Conservation (phyloP, 2,329 filamentous ascomycete genomes). For the Aspergillus aculeatus region DNA sequence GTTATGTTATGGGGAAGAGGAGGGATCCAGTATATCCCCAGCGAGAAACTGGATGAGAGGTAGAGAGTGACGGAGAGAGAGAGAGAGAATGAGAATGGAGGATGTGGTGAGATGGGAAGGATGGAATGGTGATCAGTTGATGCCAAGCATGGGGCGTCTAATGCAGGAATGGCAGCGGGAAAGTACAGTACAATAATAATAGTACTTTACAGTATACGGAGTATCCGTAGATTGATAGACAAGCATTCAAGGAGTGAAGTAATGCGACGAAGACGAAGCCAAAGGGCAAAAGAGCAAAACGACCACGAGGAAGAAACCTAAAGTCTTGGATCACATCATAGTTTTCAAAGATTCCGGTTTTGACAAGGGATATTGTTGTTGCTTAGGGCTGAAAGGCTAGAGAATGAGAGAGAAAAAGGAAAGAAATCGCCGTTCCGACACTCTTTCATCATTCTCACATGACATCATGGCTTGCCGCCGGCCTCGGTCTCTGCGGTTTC, state of each 20-base stretch:
- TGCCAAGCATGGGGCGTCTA: constrained; percentile 1
- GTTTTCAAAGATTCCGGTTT: background rate
- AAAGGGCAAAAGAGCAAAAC: background rate
- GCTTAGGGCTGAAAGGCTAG: background rate
- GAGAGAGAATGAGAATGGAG: background rate
- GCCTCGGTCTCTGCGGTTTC: constrained; percentile 11
- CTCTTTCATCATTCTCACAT: background rate
- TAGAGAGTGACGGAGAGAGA: background rate
- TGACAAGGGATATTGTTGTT: background rate
- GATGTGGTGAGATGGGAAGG: background rate
- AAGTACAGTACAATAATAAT: too few relatives aligned
- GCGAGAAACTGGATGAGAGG: background rate
- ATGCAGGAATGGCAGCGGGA: background rate
- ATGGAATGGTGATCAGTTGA: background rate
- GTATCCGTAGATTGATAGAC: background rate
- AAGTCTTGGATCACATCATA: constrained; percentile 8
- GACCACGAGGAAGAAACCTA: background rate
- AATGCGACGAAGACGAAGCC: too few relatives aligned
- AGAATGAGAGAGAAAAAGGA: background rate
- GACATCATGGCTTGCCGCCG: background rate
- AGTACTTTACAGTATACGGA: background rate
- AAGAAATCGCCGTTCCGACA: background rate
- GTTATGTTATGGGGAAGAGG: background rate
- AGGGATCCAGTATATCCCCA: background rate
- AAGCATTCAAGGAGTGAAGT: too few relatives aligned